Conservation (phyloP, 306 rosid genomes). For the Nissolia schottii region DNA sequence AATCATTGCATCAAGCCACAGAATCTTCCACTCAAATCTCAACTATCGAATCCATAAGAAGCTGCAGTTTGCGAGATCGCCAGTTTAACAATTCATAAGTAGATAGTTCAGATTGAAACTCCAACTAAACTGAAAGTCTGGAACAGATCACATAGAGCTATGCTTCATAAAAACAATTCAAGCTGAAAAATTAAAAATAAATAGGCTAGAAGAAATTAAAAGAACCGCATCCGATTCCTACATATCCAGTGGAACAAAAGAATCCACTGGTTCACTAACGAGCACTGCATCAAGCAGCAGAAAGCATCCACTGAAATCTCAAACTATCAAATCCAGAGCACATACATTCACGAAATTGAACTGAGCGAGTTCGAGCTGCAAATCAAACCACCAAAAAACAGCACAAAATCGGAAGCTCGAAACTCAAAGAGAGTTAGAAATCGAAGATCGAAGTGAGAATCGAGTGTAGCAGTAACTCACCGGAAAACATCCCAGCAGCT, state of each 20-base stretch:
- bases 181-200: not conserved
- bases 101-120: not conserved
- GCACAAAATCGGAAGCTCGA: not conserved
- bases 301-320: not conserved
- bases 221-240: not conserved
- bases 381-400: not conserved
- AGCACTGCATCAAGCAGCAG: not conserved
- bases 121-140: not conserved
- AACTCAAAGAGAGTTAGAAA: not conserved
- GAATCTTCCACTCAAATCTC: not conserved
- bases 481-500: slow-evolving; percentile 93
- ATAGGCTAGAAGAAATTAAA: not conserved
- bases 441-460: not conserved
- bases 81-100: not conserved
- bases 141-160: slow-evolving; percentile 16
- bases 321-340: not conserved
- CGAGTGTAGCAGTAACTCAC: slow-evolving; percentile 27
- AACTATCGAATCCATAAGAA: not conserved
- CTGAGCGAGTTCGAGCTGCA: not conserved
- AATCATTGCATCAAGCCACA: not conserved
- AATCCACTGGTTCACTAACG: not conserved
- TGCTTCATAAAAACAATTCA: not conserved
- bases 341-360: not conserved
- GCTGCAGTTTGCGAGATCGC: not conserved
- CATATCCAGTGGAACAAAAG: not conserved